phyloP scores from a whole-genome alignment of 2,329 filamentous ascomycete species.

The Aureobasidium sp. region DNA sequence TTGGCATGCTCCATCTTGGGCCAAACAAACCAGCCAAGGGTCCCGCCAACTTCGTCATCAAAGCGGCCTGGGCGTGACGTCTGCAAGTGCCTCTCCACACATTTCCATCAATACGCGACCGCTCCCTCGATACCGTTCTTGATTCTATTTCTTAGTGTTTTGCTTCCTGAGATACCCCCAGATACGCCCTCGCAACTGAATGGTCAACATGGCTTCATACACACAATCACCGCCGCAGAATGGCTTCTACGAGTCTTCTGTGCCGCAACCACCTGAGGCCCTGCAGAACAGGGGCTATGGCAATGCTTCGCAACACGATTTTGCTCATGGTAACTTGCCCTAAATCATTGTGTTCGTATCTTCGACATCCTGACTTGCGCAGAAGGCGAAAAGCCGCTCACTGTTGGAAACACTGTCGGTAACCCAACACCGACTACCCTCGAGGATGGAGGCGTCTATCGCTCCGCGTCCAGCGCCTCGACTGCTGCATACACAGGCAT shows the following conservation, averaged over 20 bases:
- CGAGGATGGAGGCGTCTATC: constrained; percentile 51
- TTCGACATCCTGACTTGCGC: constrained; percentile 23
- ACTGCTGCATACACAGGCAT: constrained; percentile 34
- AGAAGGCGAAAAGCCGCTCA: background rate
- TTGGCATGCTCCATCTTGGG: background rate
- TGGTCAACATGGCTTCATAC: constrained; percentile 20
- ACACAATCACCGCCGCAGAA: constrained; percentile 24
- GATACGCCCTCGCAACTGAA: background rate
- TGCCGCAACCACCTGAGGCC: constrained; percentile 33
- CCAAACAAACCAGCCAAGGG: constrained; percentile 9
- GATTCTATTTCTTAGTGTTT: background rate
- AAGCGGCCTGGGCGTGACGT: background rate
- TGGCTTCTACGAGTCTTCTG: constrained; percentile 31
- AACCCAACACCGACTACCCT: constrained; percentile 59
- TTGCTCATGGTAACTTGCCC: constrained; percentile 28
- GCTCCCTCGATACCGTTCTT: background rate
- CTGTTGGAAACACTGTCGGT: constrained; percentile 58
- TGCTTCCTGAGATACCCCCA: background rate
- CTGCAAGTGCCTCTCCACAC: background rate
- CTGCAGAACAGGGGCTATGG: constrained; percentile 32
- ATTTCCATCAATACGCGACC: constrained; percentile 4
- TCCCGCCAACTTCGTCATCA: background rate
- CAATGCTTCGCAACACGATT: constrained; percentile 28
- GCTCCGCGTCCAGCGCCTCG: constrained; percentile 54
- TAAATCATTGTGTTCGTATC: constrained; percentile 30